A percentile compares a stretch with the other conserved stretches of the same genome.
These are phyloP conservation scores for Pyrus betulifolia DNA, from an alignment of 306 rosid species.

Conservation along the genomic window DNA sequence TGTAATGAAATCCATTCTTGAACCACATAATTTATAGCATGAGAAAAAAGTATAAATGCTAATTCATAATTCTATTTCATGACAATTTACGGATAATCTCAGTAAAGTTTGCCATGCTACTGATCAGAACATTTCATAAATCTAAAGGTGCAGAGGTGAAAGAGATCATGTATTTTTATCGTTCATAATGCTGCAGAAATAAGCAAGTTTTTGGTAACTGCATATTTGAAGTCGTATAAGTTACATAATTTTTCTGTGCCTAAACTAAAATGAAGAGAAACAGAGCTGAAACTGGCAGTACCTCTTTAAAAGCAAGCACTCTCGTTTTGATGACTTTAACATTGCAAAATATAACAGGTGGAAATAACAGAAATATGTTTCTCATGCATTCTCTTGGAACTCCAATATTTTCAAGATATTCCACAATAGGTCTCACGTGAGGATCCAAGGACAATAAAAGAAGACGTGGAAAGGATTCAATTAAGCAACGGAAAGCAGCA, in stretches of 20 bases:
- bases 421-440: constrained; percentile 37
- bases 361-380: constrained; percentile 47
- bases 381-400: constrained; percentile 35
- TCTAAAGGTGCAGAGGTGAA: neutral
- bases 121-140: neutral
- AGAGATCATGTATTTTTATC: neutral
- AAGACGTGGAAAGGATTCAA: constrained; percentile 71
- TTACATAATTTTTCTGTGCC: neutral
- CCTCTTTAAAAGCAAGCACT: constrained; percentile 59
- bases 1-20: neutral
- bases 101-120: neutral
- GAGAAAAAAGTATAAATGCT: neutral
- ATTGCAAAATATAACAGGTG: constrained; percentile 54
- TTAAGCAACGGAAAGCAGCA: constrained; percentile 39
- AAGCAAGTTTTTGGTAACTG: neutral
- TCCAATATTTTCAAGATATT: constrained; percentile 54
- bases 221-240: neutral
- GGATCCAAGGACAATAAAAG: constrained; percentile 49
- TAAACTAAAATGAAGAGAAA: neutral
- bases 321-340: constrained; percentile 43
- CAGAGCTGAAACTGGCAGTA: constrained; percentile 8
- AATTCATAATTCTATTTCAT: neutral
- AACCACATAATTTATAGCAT: neutral
- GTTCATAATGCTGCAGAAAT: neutral
- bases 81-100: neutral